phyloP scores from a whole-genome alignment of 306 rosid species.

The Cyamopsis tetragonoloba region DNA sequence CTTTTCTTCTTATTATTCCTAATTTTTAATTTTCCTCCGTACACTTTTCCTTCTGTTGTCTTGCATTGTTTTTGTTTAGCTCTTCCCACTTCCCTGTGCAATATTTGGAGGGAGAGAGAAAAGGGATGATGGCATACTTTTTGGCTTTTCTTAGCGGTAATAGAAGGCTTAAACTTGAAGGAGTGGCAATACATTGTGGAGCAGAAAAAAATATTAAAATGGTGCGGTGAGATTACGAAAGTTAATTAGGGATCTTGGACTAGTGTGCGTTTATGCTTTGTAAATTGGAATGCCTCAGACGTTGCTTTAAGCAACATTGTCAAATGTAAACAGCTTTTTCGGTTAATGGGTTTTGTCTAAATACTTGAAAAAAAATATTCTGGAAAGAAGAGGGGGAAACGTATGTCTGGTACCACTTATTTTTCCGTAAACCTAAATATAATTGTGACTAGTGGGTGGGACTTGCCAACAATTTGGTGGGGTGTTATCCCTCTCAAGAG shows the following conservation, averaged over 20 bases:
- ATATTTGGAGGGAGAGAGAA: not conserved
- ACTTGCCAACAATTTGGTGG: constrained; percentile 28
- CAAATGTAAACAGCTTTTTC: not conserved
- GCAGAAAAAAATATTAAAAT: not conserved
- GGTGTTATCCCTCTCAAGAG: constrained; percentile 20
- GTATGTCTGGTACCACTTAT: constrained; percentile 18
- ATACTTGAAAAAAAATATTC: not conserved
- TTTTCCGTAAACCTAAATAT: constrained; percentile 23
- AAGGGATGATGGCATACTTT: not conserved
- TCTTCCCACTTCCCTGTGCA: not conserved
- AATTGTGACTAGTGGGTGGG: constrained; percentile 21
- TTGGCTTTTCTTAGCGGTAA: not conserved
- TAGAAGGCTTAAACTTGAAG: not conserved
- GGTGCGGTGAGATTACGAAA: constrained; percentile 2
- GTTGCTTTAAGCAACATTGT: not conserved
- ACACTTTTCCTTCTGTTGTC: not conserved
- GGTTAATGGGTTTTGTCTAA: not conserved
- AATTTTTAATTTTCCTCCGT: not conserved
- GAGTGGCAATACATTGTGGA: not conserved
- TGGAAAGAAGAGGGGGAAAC: constrained; percentile 5
- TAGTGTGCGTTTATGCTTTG: not conserved
- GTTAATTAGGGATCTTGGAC: constrained; percentile 25
- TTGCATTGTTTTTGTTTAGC: not conserved
- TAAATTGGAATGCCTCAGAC: constrained; percentile 6
- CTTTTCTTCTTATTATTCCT: not conserved